Percentiles rank a stretch among this genome's conserved stretches.
These are phyloP conservation scores for Camelina sativa DNA, from an alignment of 345 rosid species.

Conservation along the genomic window DNA sequence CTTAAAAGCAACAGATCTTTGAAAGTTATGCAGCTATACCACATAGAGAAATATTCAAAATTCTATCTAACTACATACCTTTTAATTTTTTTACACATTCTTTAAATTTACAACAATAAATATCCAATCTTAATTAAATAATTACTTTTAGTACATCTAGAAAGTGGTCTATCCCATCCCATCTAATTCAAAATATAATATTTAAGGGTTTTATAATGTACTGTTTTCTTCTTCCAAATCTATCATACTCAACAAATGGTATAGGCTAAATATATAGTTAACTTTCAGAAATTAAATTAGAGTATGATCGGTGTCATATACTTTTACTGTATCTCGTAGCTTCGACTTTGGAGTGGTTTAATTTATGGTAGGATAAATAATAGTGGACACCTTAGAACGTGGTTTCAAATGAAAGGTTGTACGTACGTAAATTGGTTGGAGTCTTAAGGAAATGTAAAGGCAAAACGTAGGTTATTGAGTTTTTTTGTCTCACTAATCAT, in stretches of 20 bases:
- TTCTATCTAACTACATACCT: not conserved
- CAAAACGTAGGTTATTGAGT: not conserved
- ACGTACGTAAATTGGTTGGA: not conserved
- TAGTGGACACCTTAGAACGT: not conserved
- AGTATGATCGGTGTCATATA: not conserved
- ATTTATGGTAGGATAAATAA: constrained; percentile 3
- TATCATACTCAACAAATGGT: not conserved
- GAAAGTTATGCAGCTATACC: constrained; percentile 27
- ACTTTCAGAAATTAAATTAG: not conserved
- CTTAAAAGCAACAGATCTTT: not conserved
- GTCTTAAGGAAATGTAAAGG: not conserved
- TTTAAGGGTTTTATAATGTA: not conserved
- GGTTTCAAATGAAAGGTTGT: not conserved
- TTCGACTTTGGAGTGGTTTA: not conserved
- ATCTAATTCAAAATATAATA: not conserved
- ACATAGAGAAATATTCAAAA: constrained; percentile 6
- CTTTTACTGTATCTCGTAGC: not conserved
- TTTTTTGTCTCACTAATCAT: not conserved
- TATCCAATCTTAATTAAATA: no score
- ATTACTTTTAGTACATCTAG: not conserved
- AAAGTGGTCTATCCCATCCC: not conserved
- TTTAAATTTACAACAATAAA: no score
- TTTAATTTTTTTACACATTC: no score
- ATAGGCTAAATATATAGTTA: not conserved
- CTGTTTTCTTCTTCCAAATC: not conserved